Evolutionary conservation across 1,139 yeast genomes (phyloP).

Genomic region (Hansenula sp.): DNA sequence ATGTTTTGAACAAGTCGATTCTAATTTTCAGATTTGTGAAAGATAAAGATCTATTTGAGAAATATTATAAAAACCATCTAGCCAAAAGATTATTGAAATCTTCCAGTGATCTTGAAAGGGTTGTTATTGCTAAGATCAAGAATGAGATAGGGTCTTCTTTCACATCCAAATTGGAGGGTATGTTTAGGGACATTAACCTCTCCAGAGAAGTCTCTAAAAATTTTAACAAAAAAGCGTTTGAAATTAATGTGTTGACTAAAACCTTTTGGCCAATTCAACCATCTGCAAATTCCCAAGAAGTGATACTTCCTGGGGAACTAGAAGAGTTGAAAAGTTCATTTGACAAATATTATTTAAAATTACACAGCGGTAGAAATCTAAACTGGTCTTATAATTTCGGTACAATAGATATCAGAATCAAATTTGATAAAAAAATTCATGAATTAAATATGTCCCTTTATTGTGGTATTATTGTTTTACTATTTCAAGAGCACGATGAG

Average conservation of each 20-base stretch:
- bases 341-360: constrained; percentile 50
- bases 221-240: constrained; percentile 40
- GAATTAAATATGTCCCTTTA: constrained; percentile 79
- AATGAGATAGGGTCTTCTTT: constrained; percentile 81
- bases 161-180: constrained; percentile 77
- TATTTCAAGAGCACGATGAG: constrained; percentile 55
- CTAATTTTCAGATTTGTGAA: constrained; percentile 62
- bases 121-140: constrained; percentile 64
- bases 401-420: constrained; percentile 68
- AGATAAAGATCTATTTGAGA: constrained; percentile 88
- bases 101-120: constrained; percentile 58
- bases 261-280: constrained; percentile 63
- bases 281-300: constrained; percentile 44
- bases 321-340: constrained; percentile 37
- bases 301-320: constrained; percentile 50
- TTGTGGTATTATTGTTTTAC: constrained; percentile 71
- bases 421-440: constrained; percentile 66
- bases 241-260: constrained; percentile 53
- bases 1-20: constrained; percentile 51
- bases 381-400: constrained; percentile 87
- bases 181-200: constrained; percentile 79
- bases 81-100: constrained; percentile 77
- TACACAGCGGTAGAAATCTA: constrained; percentile 70
- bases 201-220: constrained; percentile 59
- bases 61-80: constrained; percentile 80